Evolutionary conservation across 2,329 filamentous ascomycete species (phyloP).

Genomic region (Pseudopithomyces chartarum): DNA sequence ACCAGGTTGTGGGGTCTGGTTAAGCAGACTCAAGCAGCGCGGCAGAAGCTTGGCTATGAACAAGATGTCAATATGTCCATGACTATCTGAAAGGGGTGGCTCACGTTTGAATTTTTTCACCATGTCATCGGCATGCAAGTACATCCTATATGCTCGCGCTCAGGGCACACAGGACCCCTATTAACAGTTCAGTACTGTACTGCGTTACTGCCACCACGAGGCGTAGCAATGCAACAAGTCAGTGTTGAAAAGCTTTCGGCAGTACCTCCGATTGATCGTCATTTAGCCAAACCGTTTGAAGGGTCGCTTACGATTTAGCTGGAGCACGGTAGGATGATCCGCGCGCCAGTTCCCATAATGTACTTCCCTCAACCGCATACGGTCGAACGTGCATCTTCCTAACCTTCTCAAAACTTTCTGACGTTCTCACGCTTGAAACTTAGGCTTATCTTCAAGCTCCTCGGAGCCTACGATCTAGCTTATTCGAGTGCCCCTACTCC

Average conservation of each 20-base stretch:
- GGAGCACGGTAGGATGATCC: background rate
- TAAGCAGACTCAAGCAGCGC: background rate
- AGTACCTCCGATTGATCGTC: constrained; percentile 2
- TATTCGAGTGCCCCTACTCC: background rate
- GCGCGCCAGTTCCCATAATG: background rate
- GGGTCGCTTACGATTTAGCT: background rate
- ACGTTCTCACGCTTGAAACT: background rate
- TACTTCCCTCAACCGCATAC: background rate
- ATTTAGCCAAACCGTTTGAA: constrained; percentile 2
- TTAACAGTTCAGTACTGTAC: background rate
- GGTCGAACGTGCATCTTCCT: background rate
- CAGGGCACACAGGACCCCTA: background rate
- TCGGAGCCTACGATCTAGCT: background rate
- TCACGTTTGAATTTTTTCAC: background rate
- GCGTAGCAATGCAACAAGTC: background rate
- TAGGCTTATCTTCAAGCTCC: background rate
- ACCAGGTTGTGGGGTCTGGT: background rate
- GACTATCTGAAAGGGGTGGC: background rate
- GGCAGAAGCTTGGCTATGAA: background rate
- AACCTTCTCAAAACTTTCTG: background rate
- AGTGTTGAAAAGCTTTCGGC: background rate
- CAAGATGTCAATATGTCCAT: background rate
- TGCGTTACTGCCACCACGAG: background rate
- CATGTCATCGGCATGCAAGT: background rate
- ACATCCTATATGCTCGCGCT: background rate